Evolutionary conservation across 1,139 yeast genomes (phyloP), one percentile per base, ranked within the genome.

Genomic region (Schizosaccharomyces versatilis): DNA sequence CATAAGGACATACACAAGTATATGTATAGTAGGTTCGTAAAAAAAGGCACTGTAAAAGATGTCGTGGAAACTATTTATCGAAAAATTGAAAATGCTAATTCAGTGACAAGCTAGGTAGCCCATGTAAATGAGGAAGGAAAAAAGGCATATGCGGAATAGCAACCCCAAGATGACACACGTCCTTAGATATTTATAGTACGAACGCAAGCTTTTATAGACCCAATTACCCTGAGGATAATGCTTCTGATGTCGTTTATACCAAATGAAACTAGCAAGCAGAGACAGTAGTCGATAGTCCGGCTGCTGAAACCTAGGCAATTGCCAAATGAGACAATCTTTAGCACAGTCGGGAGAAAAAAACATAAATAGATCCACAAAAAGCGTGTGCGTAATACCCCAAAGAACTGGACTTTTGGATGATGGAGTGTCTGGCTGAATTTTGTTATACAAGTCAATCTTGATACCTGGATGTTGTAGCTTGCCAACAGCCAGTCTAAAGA

Each of bases 381-480:
- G 10, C 7, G 40, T 39, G 12, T 49, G 52, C 7, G 52, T 49
- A 17, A 49, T 38, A 38, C 52, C 52, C 52, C 52, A 38, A 14
- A 49, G 19, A 3, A 49, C 17, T 12, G 52, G 52, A 17, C 32
- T 24, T 10, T 19, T 15, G 19, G 52, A 39, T 3, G 14, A 14
- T 1, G 24, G 8, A 15, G 19, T 15, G 6, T 40, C 17, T 5
- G 41, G 14, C 14, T 40, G 14, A n/a, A n/a, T 40, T n/a, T 40
- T 15, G 41, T n/a, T 40, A 15, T 15, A n/a, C 17, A 24, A 38
- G 24, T 54, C 54, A 15, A 69, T 59, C 19, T 61, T 60, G 10
- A 68, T 61, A 8, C 70, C 70, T 1, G 62, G 61, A 57, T 68
- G 69, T 14, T 57, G 55, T 61, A 69, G 61, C 19, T 60, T 59